phyloP scores from a whole-genome alignment of 768 basidiomycete species.

The Pseudohyphozyma bogoriensis region DNA sequence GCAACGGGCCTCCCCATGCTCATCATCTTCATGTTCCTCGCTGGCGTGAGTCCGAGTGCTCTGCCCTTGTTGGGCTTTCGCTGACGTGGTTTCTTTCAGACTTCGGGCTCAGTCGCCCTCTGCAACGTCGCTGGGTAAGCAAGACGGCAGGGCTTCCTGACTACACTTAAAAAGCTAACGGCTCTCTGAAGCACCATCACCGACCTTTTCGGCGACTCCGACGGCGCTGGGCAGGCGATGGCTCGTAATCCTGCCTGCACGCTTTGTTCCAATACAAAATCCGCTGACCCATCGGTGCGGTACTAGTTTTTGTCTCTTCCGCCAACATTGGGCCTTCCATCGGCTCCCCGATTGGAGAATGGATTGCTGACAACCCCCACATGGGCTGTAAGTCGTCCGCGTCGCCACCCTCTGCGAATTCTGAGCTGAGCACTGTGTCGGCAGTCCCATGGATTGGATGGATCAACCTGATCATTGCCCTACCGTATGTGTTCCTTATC shows the following conservation, averaged over 20 bases:
- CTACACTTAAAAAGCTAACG: too few species aligned
- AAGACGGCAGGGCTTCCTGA: too few species aligned
- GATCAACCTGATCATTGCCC: neutral
- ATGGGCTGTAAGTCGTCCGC: too few species aligned
- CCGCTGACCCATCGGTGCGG: too few species aligned
- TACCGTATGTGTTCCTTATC: neutral
- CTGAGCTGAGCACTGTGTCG: too few species aligned
- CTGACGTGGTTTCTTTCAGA: neutral
- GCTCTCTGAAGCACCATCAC: too few species aligned
- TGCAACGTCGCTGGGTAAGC: neutral
- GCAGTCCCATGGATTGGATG: neutral
- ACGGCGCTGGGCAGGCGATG: neutral
- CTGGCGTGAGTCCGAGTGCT: neutral
- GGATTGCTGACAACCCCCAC: neutral
- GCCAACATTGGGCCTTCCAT: slow-evolving; percentile 1
- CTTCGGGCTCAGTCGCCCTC: neutral
- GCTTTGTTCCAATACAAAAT: too few species aligned
- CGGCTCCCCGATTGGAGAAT: neutral
- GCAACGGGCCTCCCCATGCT: neutral
- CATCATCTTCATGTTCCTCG: slow-evolving; percentile 4
- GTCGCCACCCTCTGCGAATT: too few species aligned
- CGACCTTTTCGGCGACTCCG: neutral
- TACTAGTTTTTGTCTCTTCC: neutral
- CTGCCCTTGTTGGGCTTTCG: neutral
- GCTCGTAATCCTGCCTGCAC: neutral